phyloP scores from a whole-genome alignment of 345 rosid species.

The Citrus sinensis region DVS_A1.0 CM039165.1:30889501-30890000 shows the following conservation, averaged over 20 bases:
- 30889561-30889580: background rate
- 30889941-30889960: background rate
- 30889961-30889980: background rate
- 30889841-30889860: constrained; percentile 56
- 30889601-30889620: background rate
- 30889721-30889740: constrained; percentile 63
- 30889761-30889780: constrained; percentile 53
- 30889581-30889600: background rate
- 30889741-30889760: constrained; percentile 55
- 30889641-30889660: no score
- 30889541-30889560: background rate
- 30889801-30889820: constrained; percentile 62
- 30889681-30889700: constrained; percentile 56
- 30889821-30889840: constrained; percentile 60
- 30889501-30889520: background rate
- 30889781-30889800: constrained; percentile 54
- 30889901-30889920: background rate
- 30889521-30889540: background rate
- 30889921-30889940: background rate
- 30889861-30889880: background rate
- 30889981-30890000: constrained; percentile 9
- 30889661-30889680: constrained; percentile 19
- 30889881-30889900: background rate
- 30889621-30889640: background rate
- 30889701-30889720: constrained; percentile 53